phyloP scores from a whole-genome alignment of 345 rosid genomes.

The Melastoma malabathricum region DNA sequence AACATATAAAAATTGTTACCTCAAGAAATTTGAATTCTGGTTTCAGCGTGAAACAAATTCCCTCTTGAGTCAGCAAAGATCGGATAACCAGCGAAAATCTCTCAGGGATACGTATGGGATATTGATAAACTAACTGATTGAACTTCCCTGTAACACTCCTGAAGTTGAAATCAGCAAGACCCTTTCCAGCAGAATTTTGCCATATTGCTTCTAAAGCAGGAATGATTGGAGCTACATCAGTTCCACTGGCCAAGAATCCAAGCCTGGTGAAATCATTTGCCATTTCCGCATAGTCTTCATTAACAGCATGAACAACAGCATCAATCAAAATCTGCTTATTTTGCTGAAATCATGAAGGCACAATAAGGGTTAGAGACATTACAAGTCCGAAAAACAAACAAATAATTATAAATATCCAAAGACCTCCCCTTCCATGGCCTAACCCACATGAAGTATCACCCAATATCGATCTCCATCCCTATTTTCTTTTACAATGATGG shows the following conservation, averaged over 20 bases:
- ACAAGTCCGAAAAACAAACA: neutral
- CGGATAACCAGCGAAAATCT: conserved; percentile 94
- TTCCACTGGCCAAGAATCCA: conserved; percentile 90
- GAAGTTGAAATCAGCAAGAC: conserved; percentile 88
- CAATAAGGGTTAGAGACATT: neutral
- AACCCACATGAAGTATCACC: too few relatives aligned
- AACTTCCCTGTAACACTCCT: conserved; percentile 91
- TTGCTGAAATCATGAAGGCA: conserved; percentile 47
- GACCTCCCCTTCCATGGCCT: too few relatives aligned
- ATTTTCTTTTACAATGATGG: too few relatives aligned
- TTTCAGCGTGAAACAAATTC: conserved; percentile 85
- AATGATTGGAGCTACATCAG: conserved; percentile 90
- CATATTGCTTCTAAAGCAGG: conserved; percentile 97
- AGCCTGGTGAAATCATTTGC: conserved; percentile 99
- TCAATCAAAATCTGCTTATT: conserved; percentile 93
- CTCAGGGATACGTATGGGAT: conserved; percentile 96
- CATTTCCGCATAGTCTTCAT: conserved; percentile 95
- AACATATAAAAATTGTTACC: conserved; percentile 27
- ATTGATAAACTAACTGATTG: conserved; percentile 77
- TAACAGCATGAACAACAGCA: conserved; percentile 98
- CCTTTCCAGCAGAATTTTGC: conserved; percentile 93
- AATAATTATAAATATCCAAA: neutral
- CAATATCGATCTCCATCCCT: too few relatives aligned
- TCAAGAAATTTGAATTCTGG: conserved; percentile 97
- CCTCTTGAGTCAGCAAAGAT: conserved; percentile 88